Conservation (phyloP, 2,329 filamentous ascomycete species). For the Claviceps sp. region DNA sequence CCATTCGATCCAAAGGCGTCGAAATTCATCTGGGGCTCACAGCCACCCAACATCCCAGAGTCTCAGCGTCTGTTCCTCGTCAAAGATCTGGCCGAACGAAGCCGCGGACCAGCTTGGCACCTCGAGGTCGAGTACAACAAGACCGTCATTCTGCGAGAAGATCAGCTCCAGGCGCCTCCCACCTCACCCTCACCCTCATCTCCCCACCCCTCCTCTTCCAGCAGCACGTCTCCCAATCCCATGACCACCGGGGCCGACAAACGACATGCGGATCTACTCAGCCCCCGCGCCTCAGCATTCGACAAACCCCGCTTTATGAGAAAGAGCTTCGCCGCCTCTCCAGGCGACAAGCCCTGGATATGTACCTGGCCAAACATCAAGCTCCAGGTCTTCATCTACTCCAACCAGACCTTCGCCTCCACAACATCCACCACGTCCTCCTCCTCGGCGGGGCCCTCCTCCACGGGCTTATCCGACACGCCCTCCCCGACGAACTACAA, state of each 20-base stretch:
- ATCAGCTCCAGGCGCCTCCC: conserved; percentile 13
- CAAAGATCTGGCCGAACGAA: conserved; percentile 34
- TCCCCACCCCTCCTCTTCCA: neutral
- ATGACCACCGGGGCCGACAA: conserved; percentile 12
- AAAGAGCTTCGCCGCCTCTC: conserved; percentile 17
- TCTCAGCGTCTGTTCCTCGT: conserved; percentile 32
- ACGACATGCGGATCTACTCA: conserved; percentile 12
- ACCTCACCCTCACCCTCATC: neutral
- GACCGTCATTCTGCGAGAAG: conserved; percentile 38
- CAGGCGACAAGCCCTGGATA: conserved; percentile 43
- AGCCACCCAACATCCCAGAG: conserved; percentile 31
- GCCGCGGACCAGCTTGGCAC: conserved; percentile 42
- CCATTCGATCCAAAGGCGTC: conserved; percentile 24
- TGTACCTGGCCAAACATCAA: conserved; percentile 44
- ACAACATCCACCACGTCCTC: conserved; percentile 5
- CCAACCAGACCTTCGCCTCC: conserved; percentile 34
- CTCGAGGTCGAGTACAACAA: conserved; percentile 40
- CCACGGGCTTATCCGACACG: neutral
- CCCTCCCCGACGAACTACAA: conserved; percentile 8
- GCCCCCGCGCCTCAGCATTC: conserved; percentile 7
- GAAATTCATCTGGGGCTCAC: conserved; percentile 39
- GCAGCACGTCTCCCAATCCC: conserved; percentile 6
- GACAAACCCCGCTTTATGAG: conserved; percentile 15
- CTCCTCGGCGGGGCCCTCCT: neutral
- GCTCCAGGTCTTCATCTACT: conserved; percentile 44